A percentile compares a stretch with the other conserved stretches of the same genome.
These are phyloP conservation scores for Xanthoparmelia taractica DNA, from an alignment of 495 filamentous ascomycete species.

Conservation along the genomic window DNA sequence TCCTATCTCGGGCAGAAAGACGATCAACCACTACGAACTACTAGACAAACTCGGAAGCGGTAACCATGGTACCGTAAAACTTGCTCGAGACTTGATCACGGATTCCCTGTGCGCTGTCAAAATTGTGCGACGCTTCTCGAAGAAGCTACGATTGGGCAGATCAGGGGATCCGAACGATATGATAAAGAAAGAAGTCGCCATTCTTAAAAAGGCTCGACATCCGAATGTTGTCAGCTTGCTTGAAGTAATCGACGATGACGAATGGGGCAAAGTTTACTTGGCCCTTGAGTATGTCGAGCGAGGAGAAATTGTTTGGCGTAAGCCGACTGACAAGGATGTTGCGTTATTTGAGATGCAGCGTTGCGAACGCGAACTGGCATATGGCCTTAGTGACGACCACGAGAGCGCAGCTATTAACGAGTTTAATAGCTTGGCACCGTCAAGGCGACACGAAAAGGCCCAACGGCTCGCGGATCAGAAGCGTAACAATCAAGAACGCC, in stretches of 20 bases:
- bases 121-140: conserved; percentile 93
- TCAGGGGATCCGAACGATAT: conserved; percentile 74
- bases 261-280: conserved; percentile 94
- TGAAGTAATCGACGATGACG: conserved; percentile 95
- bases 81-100: conserved; percentile 70
- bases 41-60: conserved; percentile 92
- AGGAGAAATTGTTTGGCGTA: conserved; percentile 90
- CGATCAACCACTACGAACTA: conserved; percentile 95
- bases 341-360: conserved; percentile 73
- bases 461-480: conserved; percentile 24
- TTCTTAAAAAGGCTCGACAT: conserved; percentile 95
- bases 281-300: conserved; percentile 89
- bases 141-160: conserved; percentile 79
- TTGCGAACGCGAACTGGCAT: conserved; percentile 60
- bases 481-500: conserved; percentile 3
- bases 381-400: conserved; percentile 42
- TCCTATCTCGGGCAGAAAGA: conserved; percentile 77
- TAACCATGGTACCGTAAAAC: conserved; percentile 94
- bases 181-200: conserved; percentile 94
- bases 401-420: conserved; percentile 20
- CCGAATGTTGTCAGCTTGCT: conserved; percentile 89
- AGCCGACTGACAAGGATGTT: conserved; percentile 70
- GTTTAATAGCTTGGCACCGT: conserved; percentile 20
- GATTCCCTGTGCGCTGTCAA: conserved; percentile 90
- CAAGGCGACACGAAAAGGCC: conserved; percentile 21